These are phyloP conservation scores for Collybia nuda DNA, from an alignment of 768 basidiomycete species.

Conservation along the genomic window DNA sequence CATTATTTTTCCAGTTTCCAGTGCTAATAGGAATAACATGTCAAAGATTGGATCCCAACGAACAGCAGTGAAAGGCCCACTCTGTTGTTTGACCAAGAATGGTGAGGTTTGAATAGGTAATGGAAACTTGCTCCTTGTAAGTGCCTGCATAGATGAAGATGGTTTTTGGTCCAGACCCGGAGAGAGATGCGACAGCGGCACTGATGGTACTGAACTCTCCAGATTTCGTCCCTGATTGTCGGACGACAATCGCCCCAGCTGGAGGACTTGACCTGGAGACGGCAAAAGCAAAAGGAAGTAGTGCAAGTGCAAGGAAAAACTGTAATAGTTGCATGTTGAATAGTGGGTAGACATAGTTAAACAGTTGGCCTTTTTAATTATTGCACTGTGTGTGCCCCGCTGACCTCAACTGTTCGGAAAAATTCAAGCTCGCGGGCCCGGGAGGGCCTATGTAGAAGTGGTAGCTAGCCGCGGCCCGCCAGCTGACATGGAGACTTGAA, in stretches of 20 bases:
- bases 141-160: slow-evolving; percentile 25
- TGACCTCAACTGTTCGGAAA: background rate
- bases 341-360: background rate
- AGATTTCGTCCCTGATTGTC: slow-evolving; percentile 17
- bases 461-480: background rate
- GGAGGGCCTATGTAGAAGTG: background rate
- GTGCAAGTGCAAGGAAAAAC: slow-evolving; percentile 12
- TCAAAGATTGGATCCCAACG: background rate
- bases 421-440: background rate
- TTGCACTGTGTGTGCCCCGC: slow-evolving; percentile 2
- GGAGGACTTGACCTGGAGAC: slow-evolving; percentile 17
- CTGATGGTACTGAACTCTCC: slow-evolving; percentile 26
- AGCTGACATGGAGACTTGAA: background rate
- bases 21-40: slow-evolving; percentile 8
- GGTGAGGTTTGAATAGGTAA: slow-evolving; percentile 17
- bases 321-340: slow-evolving; percentile 5
- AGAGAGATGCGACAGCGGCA: slow-evolving; percentile 22
- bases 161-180: slow-evolving; percentile 12
- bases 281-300: slow-evolving; percentile 8
- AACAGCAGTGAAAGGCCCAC: slow-evolving; percentile 8
- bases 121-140: slow-evolving; percentile 25
- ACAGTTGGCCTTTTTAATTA: background rate
- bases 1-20: slow-evolving; percentile 20
- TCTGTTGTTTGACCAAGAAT: slow-evolving; percentile 22
- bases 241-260: slow-evolving; percentile 24